Base-by-base conservation (phyloP, 257 asterid species). In the Plantago ovata region DNA sequence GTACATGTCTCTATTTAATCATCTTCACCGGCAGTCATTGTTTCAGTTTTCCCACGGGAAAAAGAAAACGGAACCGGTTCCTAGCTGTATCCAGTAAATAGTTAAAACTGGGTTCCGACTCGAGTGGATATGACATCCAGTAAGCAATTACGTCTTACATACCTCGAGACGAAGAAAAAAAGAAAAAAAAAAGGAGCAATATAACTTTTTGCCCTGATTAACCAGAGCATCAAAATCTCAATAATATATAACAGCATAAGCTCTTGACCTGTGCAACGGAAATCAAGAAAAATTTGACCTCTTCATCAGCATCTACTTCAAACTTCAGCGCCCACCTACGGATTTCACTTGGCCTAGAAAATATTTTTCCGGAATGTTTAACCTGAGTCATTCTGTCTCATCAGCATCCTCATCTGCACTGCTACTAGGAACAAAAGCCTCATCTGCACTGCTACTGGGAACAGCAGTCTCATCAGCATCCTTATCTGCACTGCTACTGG, bases 321-420 rank as follows among this genome's bases (percentile, higher is more conserved):
- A 21, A 38, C 9, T 43, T 33, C 21, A 60, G 59, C 33, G 14
- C 48, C 56, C 66, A 15, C 58, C 48, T 32, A 58, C 56, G 16
- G 54, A 39, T 45, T 51, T 63, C 58, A 56, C 55, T 19, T 38
- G 54, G 62, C 49, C 60, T 58, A 72, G 41, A 9, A 19, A 61
- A 49, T 55, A 40, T n/a, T 52, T 57, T 22, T 51, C 76, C 21
- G 58, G 65, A 24, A 60, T 51, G 38, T 47, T 62, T 33, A 63
- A 64, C 71, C 58, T 55, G 38, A 46, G 47, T 58, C 60, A 36
- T 56, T 39, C 44, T 28, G 64, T 38, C 14, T 19, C 70, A 15
- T 43, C 71, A 67, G 63, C 64, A 56, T 6, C 55, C 56, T 69
- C 70, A 23, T 44, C 72, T 58, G 61, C 10, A 50, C 64, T 70